Evolutionary conservation across 2,329 filamentous ascomycete genomes (phyloP), one percentile per base, ranked within the genome.

Genomic region (Fusarium sp.): DNA sequence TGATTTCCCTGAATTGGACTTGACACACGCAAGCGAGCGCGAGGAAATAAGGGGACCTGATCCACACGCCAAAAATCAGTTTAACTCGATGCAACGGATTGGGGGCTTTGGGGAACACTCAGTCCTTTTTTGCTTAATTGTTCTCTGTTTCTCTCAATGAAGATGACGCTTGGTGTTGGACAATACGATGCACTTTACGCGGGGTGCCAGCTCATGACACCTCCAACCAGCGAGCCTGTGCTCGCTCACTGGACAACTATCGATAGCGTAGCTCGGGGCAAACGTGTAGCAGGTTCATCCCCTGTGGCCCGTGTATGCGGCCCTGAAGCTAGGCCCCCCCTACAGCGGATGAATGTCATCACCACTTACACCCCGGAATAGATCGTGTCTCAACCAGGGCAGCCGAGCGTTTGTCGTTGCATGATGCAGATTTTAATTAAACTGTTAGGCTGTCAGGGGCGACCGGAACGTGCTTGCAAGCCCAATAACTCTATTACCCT

Each of bases 161-260:
- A 39, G 56, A 55, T 70, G 55, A 66, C 56, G 65, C 54, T 58
- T 63, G 57, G 45, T 73, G 71, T 67, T 62, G 60, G 65, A 62
- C 56, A 47, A 36, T 31, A 19, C 28, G 53, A 65, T 64, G 53
- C 61, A 42, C 45, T 43, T 53, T 31, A 69, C 56, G 69, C 57
- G 70, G 72, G 71, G 71, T 65, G 70, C 70, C 71, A 74, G 69
- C 72, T 73, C 68, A 74, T 66, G 60, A 73, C 61, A 71, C 62
- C 58, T 65, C 63, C 58, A 58, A 51, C 46, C 49, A 46, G 38
- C 21, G 47, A 50, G 57, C 67, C 67, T 64, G 63, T 62, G 67
- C 64, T 57, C 50, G 70, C 71, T 75, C 69, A 72, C 73, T 65
- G 62, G 73, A 72, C 73, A 75, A 75, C 72, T 58, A 75, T 74